Evolutionary conservation across 163 green algal species (phyloP), one percentile per base, ranked within the genome.

Genomic region (Scenedesmus sp.): DNA sequence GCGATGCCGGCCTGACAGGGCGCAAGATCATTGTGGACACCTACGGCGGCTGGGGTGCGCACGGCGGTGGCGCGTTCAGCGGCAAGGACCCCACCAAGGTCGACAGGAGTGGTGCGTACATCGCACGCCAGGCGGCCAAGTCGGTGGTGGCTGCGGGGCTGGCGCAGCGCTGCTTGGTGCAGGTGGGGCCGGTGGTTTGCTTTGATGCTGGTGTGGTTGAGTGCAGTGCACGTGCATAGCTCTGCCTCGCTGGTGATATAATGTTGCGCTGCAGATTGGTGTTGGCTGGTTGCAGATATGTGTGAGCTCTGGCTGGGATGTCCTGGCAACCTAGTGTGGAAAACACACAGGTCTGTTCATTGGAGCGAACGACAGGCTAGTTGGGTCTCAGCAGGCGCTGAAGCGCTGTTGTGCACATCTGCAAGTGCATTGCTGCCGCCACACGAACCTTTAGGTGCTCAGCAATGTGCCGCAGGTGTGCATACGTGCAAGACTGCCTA

Each of bases 11-110:
- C 40, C 96, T 99, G 46, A 99, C 98, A 68, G 98, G 98, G 44
- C 95, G 98, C 89, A 99, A 99, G 96, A 99, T 99, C 95, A 99
- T 99, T 95, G 99, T 99, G 88, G 98, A 99, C 95, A 99, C 98
- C 40, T 99, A 99, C 93, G 98, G 83, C 72, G 98, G 98, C 90
- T 99, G 98, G 98, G 98, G 98, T 88, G 98, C 98, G 1, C 98
- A 99, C 94, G 98, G 98, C 89, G 98, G 98, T 83, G 98, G 98
- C 49, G 98, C 98, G 78, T 99, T 99, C 97, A 99, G 97, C 79
- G 98, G 98, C 90, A 99, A 99, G 96, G 98, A 99, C 96, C 98
- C 98, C 89, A 99, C 98, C 86, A 99, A 99, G 97, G 83, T 88
- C 3, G 83, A 88, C 81, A 84, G 88, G 43, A 89, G 82, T 96